Percentiles rank a stretch among this genome's conserved stretches.
phyloP scores from a whole-genome alignment of 331 rosid genomes.

The Erythrophleum ivorense region DNA sequence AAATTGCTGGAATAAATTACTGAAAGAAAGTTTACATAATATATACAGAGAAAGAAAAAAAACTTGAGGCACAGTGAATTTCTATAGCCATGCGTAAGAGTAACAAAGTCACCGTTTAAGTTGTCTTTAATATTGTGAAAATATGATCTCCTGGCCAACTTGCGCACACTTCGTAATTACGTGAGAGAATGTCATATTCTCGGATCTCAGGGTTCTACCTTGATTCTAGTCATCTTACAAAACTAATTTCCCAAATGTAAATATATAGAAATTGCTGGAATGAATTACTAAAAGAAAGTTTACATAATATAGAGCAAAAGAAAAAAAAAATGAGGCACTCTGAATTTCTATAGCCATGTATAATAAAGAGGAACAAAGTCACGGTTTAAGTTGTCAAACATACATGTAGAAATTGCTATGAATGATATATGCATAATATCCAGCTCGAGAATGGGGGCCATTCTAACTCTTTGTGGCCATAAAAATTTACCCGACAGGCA shows the following conservation, averaged over 20 bases:
- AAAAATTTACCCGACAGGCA: not conserved
- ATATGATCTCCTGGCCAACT: not conserved
- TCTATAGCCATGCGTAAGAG: not conserved
- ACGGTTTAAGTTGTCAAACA: not conserved
- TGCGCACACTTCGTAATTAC: too few relatives aligned
- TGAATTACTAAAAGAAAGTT: not conserved
- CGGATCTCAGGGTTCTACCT: not conserved
- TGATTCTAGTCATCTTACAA: not conserved
- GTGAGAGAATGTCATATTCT: not conserved
- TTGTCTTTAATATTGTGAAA: too few relatives aligned
- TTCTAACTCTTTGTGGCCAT: not conserved
- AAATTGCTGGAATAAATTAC: not conserved
- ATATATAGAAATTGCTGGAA: not conserved
- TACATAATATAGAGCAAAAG: constrained; percentile 19
- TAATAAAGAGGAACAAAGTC: not conserved
- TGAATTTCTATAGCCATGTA: constrained; percentile 5
- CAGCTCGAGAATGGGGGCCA: not conserved
- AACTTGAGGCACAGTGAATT: constrained; percentile 15
- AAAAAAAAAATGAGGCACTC: constrained; percentile 28
- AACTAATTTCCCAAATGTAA: constrained; percentile 20
- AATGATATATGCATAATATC: not conserved
- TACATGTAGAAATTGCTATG: too few relatives aligned
- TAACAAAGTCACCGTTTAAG: too few relatives aligned
- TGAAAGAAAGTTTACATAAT: not conserved
- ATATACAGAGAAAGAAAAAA: constrained; percentile 25